Evolutionary conservation across 768 basidiomycete genomes (phyloP).

Genomic region (Auricularia sp.): DNA sequence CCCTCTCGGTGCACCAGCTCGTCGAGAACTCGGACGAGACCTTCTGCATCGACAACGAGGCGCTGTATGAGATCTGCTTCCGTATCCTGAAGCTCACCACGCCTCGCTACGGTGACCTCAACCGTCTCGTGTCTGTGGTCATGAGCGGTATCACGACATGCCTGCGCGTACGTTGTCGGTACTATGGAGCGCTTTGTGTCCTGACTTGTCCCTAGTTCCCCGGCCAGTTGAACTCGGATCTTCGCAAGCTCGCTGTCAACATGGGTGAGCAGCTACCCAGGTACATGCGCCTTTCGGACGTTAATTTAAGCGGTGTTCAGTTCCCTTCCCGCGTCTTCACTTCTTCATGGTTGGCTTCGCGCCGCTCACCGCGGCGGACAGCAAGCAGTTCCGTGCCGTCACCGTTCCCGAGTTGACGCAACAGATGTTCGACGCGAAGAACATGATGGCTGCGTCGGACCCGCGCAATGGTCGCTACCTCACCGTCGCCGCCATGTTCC

Average conservation of each 20-base stretch:
- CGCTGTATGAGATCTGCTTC: conserved; percentile 98
- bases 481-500: conserved; percentile 96
- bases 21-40: conserved; percentile 99
- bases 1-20: conserved; percentile 94
- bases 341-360: conserved; percentile 99
- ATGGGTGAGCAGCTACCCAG: conserved; percentile 58
- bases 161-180: conserved; percentile 45
- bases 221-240: conserved; percentile 97
- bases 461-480: conserved; percentile 96
- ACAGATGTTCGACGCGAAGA: conserved; percentile 99
- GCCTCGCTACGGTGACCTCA: conserved; percentile 95
- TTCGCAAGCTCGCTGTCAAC: conserved; percentile 97
- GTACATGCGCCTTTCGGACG: not conserved
- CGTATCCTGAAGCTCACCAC: conserved; percentile 92
- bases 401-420: conserved; percentile 95
- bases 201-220: conserved; percentile 52
- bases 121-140: conserved; percentile 94
- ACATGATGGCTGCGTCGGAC: conserved; percentile 99
- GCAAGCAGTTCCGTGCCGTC: conserved; percentile 92
- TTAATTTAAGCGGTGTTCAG: conserved; percentile 26
- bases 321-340: conserved; percentile 98
- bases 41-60: conserved; percentile 99
- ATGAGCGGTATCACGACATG: conserved; percentile 99
- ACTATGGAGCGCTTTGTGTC: too few species aligned
- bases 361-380: conserved; percentile 87